phyloP scores from a whole-genome alignment of 2,329 filamentous ascomycete genomes.

The Gremmenia infestans region DNA sequence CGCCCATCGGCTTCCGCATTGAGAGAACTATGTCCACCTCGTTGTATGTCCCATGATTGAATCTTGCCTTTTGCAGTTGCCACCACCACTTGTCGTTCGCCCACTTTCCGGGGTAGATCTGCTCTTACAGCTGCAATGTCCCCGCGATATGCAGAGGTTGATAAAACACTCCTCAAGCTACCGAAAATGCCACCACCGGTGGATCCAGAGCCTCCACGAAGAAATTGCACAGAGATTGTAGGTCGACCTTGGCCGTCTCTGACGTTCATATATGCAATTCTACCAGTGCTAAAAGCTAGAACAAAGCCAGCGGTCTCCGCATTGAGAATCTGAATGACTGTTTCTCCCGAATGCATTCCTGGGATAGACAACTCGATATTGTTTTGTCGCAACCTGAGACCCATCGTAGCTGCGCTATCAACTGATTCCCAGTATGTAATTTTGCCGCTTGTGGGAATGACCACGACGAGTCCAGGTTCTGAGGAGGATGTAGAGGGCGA shows the following conservation, averaged over 20 bases:
- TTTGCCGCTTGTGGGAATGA: slow-evolving; percentile 78
- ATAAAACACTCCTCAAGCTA: slow-evolving; percentile 72
- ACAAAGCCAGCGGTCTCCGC: slow-evolving; percentile 84
- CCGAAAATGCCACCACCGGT: slow-evolving; percentile 68
- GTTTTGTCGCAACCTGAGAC: slow-evolving; percentile 71
- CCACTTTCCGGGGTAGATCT: slow-evolving; percentile 65
- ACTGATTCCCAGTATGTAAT: slow-evolving; percentile 96
- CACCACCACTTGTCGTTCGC: slow-evolving; percentile 79
- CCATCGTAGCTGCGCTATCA: slow-evolving; percentile 78
- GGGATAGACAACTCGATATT: slow-evolving; percentile 71
- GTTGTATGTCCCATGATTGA: slow-evolving; percentile 83
- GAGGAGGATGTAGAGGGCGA: slow-evolving; percentile 71
- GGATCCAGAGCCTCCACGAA: slow-evolving; percentile 56
- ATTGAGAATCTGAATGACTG: slow-evolving; percentile 70
- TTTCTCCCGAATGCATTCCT: slow-evolving; percentile 74
- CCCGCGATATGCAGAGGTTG: slow-evolving; percentile 63
- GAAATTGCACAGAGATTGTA: slow-evolving; percentile 69
- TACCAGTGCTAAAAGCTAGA: slow-evolving; percentile 76
- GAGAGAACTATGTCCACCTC: slow-evolving; percentile 76
- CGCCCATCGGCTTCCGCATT: slow-evolving; percentile 67
- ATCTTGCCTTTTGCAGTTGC: slow-evolving; percentile 73
- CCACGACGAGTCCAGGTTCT: slow-evolving; percentile 79
- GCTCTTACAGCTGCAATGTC: slow-evolving; percentile 78
- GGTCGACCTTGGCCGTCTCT: slow-evolving; percentile 85
- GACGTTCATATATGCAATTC: slow-evolving; percentile 80